Percentiles rank a stretch among this genome's conserved stretches.
These are phyloP conservation scores for Smallanthus sonchifolius DNA, from an alignment of 129 eudicot genomes.

Conservation along the genomic window DNA sequence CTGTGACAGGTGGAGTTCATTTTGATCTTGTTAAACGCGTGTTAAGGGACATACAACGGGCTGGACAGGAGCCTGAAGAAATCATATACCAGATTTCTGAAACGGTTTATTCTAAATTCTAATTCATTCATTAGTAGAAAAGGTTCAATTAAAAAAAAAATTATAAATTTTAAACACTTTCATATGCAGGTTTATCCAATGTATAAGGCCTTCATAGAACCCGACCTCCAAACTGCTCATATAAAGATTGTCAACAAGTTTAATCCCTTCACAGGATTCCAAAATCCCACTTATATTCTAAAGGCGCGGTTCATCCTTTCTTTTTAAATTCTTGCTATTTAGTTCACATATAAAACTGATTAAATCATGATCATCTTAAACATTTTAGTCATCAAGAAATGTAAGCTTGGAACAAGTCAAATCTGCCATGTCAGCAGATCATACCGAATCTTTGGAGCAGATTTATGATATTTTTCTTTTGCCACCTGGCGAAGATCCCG, in stretches of 20 bases:
- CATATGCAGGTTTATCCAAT: conserved; percentile 78
- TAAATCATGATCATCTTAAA: conserved; percentile 2
- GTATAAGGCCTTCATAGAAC: conserved; percentile 98
- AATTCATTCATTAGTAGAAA: neutral
- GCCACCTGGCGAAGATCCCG: conserved; percentile 98
- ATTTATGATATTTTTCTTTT: conserved; percentile 87
- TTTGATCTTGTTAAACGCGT: conserved; percentile 94
- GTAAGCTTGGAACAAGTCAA: conserved; percentile 64
- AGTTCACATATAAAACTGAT: neutral
- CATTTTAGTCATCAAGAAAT: conserved; percentile 57
- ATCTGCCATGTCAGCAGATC: conserved; percentile 53
- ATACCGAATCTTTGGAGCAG: conserved; percentile 54
- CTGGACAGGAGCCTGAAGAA: conserved; percentile 92
- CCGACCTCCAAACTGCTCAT: conserved; percentile 89
- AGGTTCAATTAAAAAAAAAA: neutral
- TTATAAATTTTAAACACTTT: too few species aligned
- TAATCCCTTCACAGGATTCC: conserved; percentile 91
- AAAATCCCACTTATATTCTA: conserved; percentile 75
- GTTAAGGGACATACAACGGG: conserved; percentile 91
- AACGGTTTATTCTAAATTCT: conserved; percentile 49
- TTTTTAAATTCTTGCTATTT: neutral
- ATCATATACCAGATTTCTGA: conserved; percentile 94
- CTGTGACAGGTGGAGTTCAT: conserved; percentile 96
- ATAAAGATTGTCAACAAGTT: conserved; percentile 82
- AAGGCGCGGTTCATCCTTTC: conserved; percentile 43